These are phyloP conservation scores for Canavalia ensiformis DNA, from an alignment of 306 rosid species.

Conservation along the genomic window DNA sequence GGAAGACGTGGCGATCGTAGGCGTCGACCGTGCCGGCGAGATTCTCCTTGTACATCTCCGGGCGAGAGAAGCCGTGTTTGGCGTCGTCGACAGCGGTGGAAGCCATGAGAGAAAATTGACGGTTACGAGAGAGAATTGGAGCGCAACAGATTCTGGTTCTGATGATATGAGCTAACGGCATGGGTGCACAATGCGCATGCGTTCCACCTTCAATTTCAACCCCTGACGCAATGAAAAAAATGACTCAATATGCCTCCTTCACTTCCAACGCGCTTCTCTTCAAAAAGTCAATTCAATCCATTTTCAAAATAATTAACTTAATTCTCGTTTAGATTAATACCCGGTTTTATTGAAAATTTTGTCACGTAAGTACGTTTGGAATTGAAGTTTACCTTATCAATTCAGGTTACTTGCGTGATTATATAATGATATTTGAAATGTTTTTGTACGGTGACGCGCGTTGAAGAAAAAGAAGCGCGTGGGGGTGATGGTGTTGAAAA, in stretches of 20 bases:
- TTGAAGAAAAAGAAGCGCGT: slow-evolving; percentile 12
- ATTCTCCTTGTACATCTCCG: slow-evolving; percentile 77
- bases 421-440: neutral
- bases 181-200: slow-evolving; percentile 36
- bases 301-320: neutral
- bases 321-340: neutral
- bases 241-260: neutral
- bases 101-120: slow-evolving; percentile 51
- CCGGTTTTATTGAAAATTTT: too few relatives aligned
- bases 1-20: slow-evolving; percentile 90
- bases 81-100: slow-evolving; percentile 55
- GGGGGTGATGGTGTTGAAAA: slow-evolving; percentile 9
- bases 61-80: slow-evolving; percentile 77
- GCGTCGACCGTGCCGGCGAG: slow-evolving; percentile 76
- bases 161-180: neutral
- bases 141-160: neutral
- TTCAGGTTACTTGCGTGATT: too few relatives aligned
- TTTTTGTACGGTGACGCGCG: neutral
- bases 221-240: slow-evolving; percentile 5
- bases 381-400: too few relatives aligned
- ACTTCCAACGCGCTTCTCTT: neutral
- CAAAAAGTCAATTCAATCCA: neutral
- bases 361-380: too few relatives aligned
- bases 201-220: neutral
- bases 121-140: slow-evolving; percentile 26